Evolutionary conservation across 257 asterid genomes (phyloP).

Genomic region (Nemophila menziesii): DNA sequence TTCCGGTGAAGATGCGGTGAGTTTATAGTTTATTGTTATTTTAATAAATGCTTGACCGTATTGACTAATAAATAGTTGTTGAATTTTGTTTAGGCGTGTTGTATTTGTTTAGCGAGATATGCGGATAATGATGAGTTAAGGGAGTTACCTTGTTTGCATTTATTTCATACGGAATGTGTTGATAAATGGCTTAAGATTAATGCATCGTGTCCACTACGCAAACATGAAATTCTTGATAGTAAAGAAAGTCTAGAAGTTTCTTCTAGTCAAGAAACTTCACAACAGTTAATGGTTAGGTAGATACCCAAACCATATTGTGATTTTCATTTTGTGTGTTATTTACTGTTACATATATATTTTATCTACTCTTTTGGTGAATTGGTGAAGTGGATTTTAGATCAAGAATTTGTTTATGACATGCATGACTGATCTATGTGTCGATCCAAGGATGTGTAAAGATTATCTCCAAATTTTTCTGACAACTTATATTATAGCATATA

Average conservation of each 20-base stretch:
- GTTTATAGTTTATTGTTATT: slow-evolving; percentile 11
- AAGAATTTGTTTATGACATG: too few species aligned
- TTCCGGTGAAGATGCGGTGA: slow-evolving; percentile 42
- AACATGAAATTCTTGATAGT: neutral
- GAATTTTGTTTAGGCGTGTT: slow-evolving; percentile 1
- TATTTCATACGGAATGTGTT: slow-evolving; percentile 9
- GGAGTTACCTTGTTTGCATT: slow-evolving; percentile 13
- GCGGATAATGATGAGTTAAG: slow-evolving; percentile 12
- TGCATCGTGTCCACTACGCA: slow-evolving; percentile 14
- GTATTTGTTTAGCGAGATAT: slow-evolving; percentile 12
- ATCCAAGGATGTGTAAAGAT: too few species aligned
- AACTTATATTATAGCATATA: too few species aligned
- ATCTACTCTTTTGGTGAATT: too few species aligned
- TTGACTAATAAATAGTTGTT: neutral
- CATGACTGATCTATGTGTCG: too few species aligned
- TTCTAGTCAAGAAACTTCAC: neutral
- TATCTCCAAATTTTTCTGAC: too few species aligned
- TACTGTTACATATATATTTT: too few species aligned
- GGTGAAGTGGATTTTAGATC: too few species aligned
- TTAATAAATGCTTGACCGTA: too few species aligned
- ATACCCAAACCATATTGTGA: too few species aligned
- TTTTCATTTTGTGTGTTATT: too few species aligned
- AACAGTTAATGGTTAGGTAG: neutral
- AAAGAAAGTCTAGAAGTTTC: neutral
- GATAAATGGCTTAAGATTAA: slow-evolving; percentile 14